Base-by-base conservation (phyloP, 2,329 filamentous ascomycete genomes). In the Fusarium sp. region DNA sequence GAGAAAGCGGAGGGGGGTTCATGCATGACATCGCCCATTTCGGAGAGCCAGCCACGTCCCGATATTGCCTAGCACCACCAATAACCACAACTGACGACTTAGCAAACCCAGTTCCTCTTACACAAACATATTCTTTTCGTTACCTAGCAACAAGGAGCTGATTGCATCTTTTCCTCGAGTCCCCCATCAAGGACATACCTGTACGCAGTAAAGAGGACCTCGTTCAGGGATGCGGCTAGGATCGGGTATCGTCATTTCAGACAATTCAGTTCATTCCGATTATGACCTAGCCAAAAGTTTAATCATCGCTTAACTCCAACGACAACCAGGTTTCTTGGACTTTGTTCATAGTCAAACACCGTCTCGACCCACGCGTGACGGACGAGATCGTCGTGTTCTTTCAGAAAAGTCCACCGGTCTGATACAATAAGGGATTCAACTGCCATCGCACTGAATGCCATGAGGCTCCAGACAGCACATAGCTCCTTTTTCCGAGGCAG, bases 361-460 rank as follows among this genome's bases (percentile, higher is more conserved):
- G 93, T 87, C 84, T 98, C 94, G 10, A 97, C 95, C 96, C 96
- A 99, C 66, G 91, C 92, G 72, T 92, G 88, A 72, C 88, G 84
- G 48, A 94, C 91, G 11, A 91, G 83, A 45, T 92, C 88, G 55
- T 83, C 78, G 75, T 97, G 93, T 83, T 99, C 95, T 64, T 86
- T 88, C 74, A 99, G 84, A 83, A 92, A 99, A 69, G 93, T 84
- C 93, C 94, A 99, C 49, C 96, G 88, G 84, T 99, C 96, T 49
- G 92, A 90, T 57, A 97, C 94, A 76, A 99, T 95, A 66, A 97
- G 85, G 37, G 94, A 94, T 84, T 99, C 96, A 5, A 97, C 91
- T 8, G 97, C 92, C 25, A 90, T 90, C 6, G 95, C 95, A 80
- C 94, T 97, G 77, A 97, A 98, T 2, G 96, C 95, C 95, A 99